Evolutionary conservation across 129 eudicot genomes (phyloP).

Genomic region (Lactuca saligna): DNA sequence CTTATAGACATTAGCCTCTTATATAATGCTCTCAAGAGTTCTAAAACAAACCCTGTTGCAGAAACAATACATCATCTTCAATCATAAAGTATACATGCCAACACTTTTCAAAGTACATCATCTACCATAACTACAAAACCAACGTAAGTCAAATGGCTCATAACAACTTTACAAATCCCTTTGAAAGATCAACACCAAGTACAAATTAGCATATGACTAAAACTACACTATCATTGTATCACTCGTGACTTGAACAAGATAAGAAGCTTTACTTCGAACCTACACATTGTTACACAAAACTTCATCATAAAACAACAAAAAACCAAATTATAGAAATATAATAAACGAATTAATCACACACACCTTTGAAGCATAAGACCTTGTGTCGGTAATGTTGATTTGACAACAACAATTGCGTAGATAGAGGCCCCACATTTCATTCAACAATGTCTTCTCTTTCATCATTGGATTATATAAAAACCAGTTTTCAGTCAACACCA

Average conservation of each 20-base stretch:
- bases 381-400: slow-evolving; percentile 76
- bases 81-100: not conserved
- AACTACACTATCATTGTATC: slow-evolving; percentile 38
- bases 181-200: not conserved
- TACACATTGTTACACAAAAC: slow-evolving; percentile 27
- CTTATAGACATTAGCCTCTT: no score
- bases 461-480: slow-evolving; percentile 40
- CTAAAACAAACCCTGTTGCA: no score
- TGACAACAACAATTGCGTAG: slow-evolving; percentile 75
- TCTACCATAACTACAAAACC: not conserved
- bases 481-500: slow-evolving; percentile 84
- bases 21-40: no score
- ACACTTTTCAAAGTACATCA: not conserved
- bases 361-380: slow-evolving; percentile 73
- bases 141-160: not conserved
- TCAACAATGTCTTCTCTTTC: slow-evolving; percentile 37
- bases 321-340: no score
- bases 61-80: not conserved
- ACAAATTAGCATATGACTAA: slow-evolving; percentile 6
- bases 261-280: slow-evolving; percentile 89
- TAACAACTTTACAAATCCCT: not conserved
- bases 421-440: slow-evolving; percentile 65
- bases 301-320: no score
- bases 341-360: not conserved
- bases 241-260: slow-evolving; percentile 61